Evolutionary conservation across 2,329 filamentous ascomycete species (phyloP), one percentile per base, ranked within the genome.

Genomic region (Apiospora marii): DNA sequence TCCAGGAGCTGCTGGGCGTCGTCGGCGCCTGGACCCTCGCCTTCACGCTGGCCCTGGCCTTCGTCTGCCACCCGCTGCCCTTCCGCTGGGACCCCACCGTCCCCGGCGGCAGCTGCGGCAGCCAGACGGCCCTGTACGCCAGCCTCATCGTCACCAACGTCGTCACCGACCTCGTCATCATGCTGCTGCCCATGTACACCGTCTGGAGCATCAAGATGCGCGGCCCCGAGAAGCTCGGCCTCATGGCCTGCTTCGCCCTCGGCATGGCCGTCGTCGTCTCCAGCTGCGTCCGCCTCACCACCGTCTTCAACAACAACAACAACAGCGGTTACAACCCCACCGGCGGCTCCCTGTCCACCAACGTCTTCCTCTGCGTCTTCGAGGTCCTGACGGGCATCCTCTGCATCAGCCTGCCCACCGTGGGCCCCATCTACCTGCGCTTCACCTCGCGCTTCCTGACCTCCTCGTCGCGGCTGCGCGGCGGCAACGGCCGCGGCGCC

Each of bases 181-280:
- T 83, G 48, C 70, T 80, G 13, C 73, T 84, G 69, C 82, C 83
- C 24, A 76, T 84, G 10, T 77, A 78, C 46, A 81, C 78, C n/a
- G 77, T 84, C 13, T 79, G 80, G 75, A 75, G 76, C 27, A 76
- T 84, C 48, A 79, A 83, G 67, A 79, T 81, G 27, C 76, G 76
- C 19, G 75, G 64, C 14, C 72, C 74, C 22, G 75, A 80, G 58
- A 81, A 79, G 71, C 51, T 79, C 53, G 78, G 73, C 24, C 73
- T 80, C 19, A 77, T 74, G 10, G 64, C 75, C 7, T 77, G 76
- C 37, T 78, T 78, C 16, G 72, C 73, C 5, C 74, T 78, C 5
- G 74, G 75, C 49, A 61, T 77, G 4, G 74, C 76, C 27, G 24
- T 51, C 22, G 61, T 68, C 30, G 8, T 53, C 3, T 24, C 41